A percentile compares a stretch with the other conserved stretches of the same genome.
Conservation (phyloP, 1,139 yeast species). For the Lizanozyma gosingica region DNA sequence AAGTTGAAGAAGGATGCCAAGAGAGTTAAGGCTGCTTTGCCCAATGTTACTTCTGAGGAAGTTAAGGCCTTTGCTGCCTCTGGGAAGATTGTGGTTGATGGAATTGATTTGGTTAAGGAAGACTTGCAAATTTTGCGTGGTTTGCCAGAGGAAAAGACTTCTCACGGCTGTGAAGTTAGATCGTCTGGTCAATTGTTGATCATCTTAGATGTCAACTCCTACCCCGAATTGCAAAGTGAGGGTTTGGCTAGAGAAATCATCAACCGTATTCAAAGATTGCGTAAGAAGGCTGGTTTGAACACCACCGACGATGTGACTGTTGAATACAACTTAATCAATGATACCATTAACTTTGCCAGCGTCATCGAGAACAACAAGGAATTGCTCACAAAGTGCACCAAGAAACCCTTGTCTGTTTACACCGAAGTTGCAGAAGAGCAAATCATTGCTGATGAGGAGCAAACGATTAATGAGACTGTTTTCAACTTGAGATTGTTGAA, state of each 20-base stretch:
- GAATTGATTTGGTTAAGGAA: conserved; percentile 77
- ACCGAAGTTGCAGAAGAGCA: conserved; percentile 26
- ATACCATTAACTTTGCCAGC: conserved; percentile 59
- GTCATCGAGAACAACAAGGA: conserved; percentile 59
- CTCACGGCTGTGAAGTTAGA: conserved; percentile 75
- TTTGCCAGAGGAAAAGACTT: conserved; percentile 54
- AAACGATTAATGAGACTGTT: conserved; percentile 75
- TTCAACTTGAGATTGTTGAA: conserved; percentile 74
- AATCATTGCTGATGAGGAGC: conserved; percentile 83
- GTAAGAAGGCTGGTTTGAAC: conserved; percentile 92
- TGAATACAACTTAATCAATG: conserved; percentile 64
- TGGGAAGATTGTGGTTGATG: conserved; percentile 80
- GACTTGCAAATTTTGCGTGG: conserved; percentile 90
- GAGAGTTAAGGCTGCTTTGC: conserved; percentile 90
- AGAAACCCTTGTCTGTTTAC: conserved; percentile 45
- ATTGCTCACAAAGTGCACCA: conserved; percentile 68
- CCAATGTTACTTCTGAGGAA: conserved; percentile 67
- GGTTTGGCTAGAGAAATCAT: conserved; percentile 94
- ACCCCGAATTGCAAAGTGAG: conserved; percentile 85
- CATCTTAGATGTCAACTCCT: conserved; percentile 78
- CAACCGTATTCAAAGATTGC: conserved; percentile 94
- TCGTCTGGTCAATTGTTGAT: conserved; percentile 83
- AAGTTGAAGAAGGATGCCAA: conserved; percentile 90
- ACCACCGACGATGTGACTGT: conserved; percentile 93
- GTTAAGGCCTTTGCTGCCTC: conserved; percentile 67